phyloP scores from a whole-genome alignment of 2,329 filamentous ascomycete species.

The Coleophoma crateriformis region DNA sequence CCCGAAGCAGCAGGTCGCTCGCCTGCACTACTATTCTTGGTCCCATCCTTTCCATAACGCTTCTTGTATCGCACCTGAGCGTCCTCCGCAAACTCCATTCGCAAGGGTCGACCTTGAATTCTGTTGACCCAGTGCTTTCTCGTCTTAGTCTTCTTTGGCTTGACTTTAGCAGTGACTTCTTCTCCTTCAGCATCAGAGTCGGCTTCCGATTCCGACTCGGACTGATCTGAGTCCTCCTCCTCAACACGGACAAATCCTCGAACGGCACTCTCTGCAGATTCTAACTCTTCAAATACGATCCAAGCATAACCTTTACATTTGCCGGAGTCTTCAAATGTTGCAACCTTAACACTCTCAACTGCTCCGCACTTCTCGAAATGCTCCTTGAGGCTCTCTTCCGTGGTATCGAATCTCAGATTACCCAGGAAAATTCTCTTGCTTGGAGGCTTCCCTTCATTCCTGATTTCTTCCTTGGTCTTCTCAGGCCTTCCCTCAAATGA shows the following conservation, averaged over 20 bases:
- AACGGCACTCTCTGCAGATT: slow-evolving; percentile 70
- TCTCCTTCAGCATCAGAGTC: slow-evolving; percentile 23
- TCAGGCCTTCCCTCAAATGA: slow-evolving; percentile 86
- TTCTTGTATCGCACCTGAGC: slow-evolving; percentile 87
- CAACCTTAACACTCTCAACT: slow-evolving; percentile 78
- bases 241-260: slow-evolving; percentile 73
- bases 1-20: slow-evolving; percentile 6
- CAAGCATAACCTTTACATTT: slow-evolving; percentile 98
- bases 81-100: slow-evolving; percentile 92
- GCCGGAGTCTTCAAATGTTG: slow-evolving; percentile 92
- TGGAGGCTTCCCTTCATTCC: slow-evolving; percentile 52
- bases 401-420: slow-evolving; percentile 78
- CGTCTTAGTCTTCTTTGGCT: slow-evolving; percentile 52
- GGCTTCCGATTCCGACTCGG: slow-evolving; percentile 19
- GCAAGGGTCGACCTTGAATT: slow-evolving; percentile 72
- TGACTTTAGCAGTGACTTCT: slow-evolving; percentile 30
- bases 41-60: slow-evolving; percentile 73
- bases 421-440: slow-evolving; percentile 84
- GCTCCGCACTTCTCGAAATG: slow-evolving; percentile 84
- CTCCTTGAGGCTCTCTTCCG: slow-evolving; percentile 71
- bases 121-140: slow-evolving; percentile 82
- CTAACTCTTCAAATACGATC: slow-evolving; percentile 81
- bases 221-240: slow-evolving; percentile 36
- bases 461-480: slow-evolving; percentile 40
- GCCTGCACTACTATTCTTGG: slow-evolving; percentile 26